phyloP scores from a whole-genome alignment of 2,329 filamentous ascomycete genomes.

The Fusarium clavum region DNA sequence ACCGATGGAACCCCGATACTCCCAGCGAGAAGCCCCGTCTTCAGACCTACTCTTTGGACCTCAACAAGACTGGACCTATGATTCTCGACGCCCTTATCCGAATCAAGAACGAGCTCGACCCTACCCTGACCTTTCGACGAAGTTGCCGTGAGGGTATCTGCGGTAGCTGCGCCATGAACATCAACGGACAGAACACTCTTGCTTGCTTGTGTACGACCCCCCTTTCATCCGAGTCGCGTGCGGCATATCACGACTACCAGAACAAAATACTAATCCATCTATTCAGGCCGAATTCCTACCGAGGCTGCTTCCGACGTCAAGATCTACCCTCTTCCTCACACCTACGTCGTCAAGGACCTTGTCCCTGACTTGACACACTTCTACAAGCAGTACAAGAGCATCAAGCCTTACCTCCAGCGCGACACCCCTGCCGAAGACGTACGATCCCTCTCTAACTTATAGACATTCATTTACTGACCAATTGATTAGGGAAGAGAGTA shows the following conservation, averaged over 20 bases:
- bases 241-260: slow-evolving; percentile 44
- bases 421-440: slow-evolving; percentile 86
- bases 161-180: slow-evolving; percentile 99
- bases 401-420: slow-evolving; percentile 97
- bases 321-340: slow-evolving; percentile 98
- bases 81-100: slow-evolving; percentile 95
- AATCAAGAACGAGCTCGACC: slow-evolving; percentile 99
- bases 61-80: slow-evolving; percentile 99
- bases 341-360: slow-evolving; percentile 98
- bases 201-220: slow-evolving; percentile 85
- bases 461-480: slow-evolving; percentile 16
- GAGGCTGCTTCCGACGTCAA: slow-evolving; percentile 85
- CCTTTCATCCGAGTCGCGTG: slow-evolving; percentile 23
- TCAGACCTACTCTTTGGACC: slow-evolving; percentile 93
- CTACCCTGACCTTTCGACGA: slow-evolving; percentile 93
- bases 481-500: slow-evolving; percentile 82
- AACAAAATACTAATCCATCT: slow-evolving; percentile 27
- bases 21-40: slow-evolving; percentile 93
- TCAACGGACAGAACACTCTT: slow-evolving; percentile 97
- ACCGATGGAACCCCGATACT: slow-evolving; percentile 97
- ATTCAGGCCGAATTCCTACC: slow-evolving; percentile 87
- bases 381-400: slow-evolving; percentile 99
- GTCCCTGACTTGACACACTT: slow-evolving; percentile 98
- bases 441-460: slow-evolving; percentile 44
- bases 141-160: slow-evolving; percentile 99